These are phyloP conservation scores for Malus hybrid DNA, from an alignment of 331 rosid species.

Conservation along the genomic window DNA sequence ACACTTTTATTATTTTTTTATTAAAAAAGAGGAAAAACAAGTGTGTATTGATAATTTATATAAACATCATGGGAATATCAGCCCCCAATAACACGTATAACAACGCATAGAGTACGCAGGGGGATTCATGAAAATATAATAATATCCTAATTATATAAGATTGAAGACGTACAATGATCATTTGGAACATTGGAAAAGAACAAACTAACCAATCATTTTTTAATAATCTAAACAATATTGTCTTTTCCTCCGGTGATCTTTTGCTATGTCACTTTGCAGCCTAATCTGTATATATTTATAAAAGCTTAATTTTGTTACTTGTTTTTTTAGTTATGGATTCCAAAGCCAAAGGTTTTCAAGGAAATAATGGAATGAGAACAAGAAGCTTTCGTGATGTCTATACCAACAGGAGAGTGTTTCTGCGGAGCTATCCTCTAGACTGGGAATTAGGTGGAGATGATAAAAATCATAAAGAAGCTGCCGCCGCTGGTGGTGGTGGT, in stretches of 20 bases:
- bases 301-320: not conserved
- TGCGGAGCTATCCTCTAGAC: constrained; percentile 30
- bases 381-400: constrained; percentile 21
- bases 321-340: not conserved
- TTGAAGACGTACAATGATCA: constrained; percentile 1
- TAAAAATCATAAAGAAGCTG: not conserved
- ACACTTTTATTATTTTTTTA: no score
- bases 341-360: not conserved
- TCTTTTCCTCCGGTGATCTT: not conserved
- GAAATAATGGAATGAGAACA: not conserved
- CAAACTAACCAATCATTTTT: not conserved
- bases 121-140: not conserved
- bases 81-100: not conserved
- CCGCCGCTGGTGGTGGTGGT: not conserved
- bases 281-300: not conserved
- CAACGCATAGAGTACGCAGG: not conserved
- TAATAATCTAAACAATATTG: not conserved
- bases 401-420: constrained; percentile 24
- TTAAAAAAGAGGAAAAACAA: no score
- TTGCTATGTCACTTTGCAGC: no score
- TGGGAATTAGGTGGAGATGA: constrained; percentile 18
- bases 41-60: no score
- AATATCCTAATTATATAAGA: not conserved
- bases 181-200: constrained; percentile 7
- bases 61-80: not conserved